Evolutionary conservation across 2,329 filamentous ascomycete genomes (phyloP), one percentile per base, ranked within the genome.

Genomic region (Thermothelomyces thermophilus): DNA sequence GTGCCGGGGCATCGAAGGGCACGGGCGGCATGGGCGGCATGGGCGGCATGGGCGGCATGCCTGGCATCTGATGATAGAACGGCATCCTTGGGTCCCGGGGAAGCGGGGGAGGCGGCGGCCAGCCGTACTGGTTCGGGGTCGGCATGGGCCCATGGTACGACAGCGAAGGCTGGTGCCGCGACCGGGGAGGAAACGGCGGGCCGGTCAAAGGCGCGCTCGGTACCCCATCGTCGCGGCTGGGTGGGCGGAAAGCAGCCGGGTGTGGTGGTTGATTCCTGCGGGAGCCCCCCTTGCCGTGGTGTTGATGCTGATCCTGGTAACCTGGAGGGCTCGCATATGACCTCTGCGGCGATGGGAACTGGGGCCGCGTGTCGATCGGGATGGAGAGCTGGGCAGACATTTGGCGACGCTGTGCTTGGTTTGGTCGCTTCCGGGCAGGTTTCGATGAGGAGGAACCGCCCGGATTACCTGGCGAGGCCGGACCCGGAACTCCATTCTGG

Each of bases 401-500:
- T 58, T 83, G 78, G 19, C 80, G 74, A 42, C 80, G 72, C 57
- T 83, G 77, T 1, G 80, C 80, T 60, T 84, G 81, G 53, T 84
- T 84, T 2, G 70, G 74, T 19, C 80, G 76, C 58, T 74, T 80
- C 58, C 69, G 68, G 44, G 58, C 52, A n/a, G 61, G 49, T 46
- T 66, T 71, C 8, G 49, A 42, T 13, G 39, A n/a, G 9, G 26
- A 19, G 3, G 41, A 6, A 6, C 19, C 45, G 5, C 16, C 14
- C 8, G 14, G 9, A 42, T 35, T 35, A 31, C 20, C 41, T 22
- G 24, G 42, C 28, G 41, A 42, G 13, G 56, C 41, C 14, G 34
- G 34, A 3, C 17, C 26, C 22, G 58, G 60, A 4, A 56, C 46
- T n/a, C 35, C 1, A 11, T 44, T 34, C 22, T 54, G 51, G 3